These are phyloP conservation scores for Chamaecrista fasciculata DNA, from an alignment of 306 rosid species.

Conservation along the genomic window DNA sequence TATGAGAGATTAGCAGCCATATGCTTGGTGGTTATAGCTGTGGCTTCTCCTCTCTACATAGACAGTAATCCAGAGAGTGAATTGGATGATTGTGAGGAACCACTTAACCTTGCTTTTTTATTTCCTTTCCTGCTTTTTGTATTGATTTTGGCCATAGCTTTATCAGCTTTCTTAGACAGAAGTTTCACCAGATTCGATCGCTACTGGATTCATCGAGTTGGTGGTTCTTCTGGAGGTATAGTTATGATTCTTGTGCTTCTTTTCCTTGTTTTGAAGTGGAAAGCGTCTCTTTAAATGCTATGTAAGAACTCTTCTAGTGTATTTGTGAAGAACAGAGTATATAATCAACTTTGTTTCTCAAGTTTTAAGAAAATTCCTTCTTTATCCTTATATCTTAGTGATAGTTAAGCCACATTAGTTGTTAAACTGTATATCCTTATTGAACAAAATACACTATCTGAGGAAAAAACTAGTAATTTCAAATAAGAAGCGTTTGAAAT, in stretches of 20 bases:
- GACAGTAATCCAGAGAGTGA: constrained; percentile 50
- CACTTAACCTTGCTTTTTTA: constrained; percentile 38
- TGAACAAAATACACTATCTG: neutral
- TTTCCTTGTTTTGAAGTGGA: constrained; percentile 68
- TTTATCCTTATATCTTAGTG: neutral
- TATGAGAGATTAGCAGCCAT: constrained; percentile 57
- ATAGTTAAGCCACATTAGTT: neutral
- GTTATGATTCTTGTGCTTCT: constrained; percentile 58
- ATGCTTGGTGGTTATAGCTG: constrained; percentile 62
- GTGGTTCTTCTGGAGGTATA: constrained; percentile 85
- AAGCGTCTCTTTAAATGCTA: constrained; percentile 44
- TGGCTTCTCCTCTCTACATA: constrained; percentile 79
- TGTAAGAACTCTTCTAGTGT: neutral
- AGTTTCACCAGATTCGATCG: constrained; percentile 64
- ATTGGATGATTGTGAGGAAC: constrained; percentile 49
- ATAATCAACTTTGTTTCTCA: neutral
- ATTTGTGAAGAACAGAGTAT: constrained; percentile 1
- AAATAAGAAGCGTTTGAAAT: neutral
- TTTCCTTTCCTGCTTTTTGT: constrained; percentile 63
- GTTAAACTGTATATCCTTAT: neutral
- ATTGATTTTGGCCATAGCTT: constrained; percentile 51
- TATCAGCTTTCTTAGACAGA: constrained; percentile 52
- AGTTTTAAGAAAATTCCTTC: neutral
- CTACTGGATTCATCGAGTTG: constrained; percentile 82
- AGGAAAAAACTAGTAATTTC: neutral